phyloP scores from a whole-genome alignment of 108 stramenopile genomes.

The Licmophora abbreviata region DNA sequence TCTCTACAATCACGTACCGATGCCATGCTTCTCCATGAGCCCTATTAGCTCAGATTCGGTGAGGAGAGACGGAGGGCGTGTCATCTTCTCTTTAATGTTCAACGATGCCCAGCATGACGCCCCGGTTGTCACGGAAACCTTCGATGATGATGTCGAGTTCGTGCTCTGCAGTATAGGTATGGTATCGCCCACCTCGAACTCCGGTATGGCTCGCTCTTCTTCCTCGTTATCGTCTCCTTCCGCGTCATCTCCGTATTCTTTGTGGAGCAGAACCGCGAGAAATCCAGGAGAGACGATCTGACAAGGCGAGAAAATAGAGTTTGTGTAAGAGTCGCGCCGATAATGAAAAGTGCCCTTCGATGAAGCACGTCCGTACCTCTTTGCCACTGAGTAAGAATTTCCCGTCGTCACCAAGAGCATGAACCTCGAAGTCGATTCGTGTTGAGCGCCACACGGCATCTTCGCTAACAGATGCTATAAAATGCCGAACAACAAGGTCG shows the following conservation, averaged over 20 bases:
- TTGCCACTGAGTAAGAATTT: constrained; percentile 66
- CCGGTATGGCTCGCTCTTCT: constrained; percentile 69
- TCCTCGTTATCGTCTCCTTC: constrained; percentile 46
- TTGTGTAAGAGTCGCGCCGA: not conserved
- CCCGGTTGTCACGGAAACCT: constrained; percentile 35
- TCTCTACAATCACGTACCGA: too few species aligned
- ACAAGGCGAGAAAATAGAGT: not conserved
- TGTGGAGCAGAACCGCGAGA: constrained; percentile 63
- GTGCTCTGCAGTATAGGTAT: constrained; percentile 33
- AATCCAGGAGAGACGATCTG: constrained; percentile 66
- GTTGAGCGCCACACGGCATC: constrained; percentile 88
- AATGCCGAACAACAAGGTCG: constrained; percentile 80
- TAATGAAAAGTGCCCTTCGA: too few species aligned
- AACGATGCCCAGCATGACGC: constrained; percentile 54
- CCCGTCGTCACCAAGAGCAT: constrained; percentile 65
- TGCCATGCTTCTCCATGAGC: constrained; percentile 87
- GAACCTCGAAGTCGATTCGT: constrained; percentile 49
- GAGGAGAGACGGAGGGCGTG: constrained; percentile 78
- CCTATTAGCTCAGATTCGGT: constrained; percentile 85
- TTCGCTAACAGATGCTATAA: constrained; percentile 77
- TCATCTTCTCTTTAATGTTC: constrained; percentile 77
- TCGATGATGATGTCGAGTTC: constrained; percentile 19
- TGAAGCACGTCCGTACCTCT: constrained; percentile 17
- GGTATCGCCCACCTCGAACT: constrained; percentile 61
- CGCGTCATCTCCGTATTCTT: constrained; percentile 72